A percentile compares a stretch with the other conserved stretches of the same genome.
These are phyloP conservation scores for Mallotus nudiflorus DNA, from an alignment of 345 rosid species.

Conservation along the genomic window DNA sequence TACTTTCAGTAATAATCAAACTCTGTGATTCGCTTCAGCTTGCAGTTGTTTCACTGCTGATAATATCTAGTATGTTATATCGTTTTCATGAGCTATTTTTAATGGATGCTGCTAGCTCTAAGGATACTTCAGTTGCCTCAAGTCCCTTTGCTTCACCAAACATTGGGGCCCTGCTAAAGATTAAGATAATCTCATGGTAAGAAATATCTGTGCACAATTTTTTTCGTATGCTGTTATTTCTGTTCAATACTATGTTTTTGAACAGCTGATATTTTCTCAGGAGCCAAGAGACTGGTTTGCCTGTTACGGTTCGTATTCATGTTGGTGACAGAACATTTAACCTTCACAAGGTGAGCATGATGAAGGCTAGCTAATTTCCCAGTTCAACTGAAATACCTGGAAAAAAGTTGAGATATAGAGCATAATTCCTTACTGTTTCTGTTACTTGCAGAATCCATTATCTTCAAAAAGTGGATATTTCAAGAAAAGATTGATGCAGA, in stretches of 20 bases:
- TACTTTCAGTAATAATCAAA: slow-evolving; percentile 17
- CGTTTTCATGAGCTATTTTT: slow-evolving; percentile 14
- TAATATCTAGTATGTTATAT: slow-evolving; percentile 1
- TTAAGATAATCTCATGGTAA: slow-evolving; percentile 56
- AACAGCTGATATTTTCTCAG: slow-evolving; percentile 18
- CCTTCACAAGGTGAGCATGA: slow-evolving; percentile 56
- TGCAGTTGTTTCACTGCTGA: background rate
- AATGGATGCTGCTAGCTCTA: slow-evolving; percentile 54
- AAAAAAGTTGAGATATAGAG: background rate
- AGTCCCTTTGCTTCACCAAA: slow-evolving; percentile 64
- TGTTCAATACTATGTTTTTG: background rate
- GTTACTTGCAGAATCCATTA: slow-evolving; percentile 52
- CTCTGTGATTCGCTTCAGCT: background rate
- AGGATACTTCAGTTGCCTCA: slow-evolving; percentile 48
- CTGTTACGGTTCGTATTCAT: slow-evolving; percentile 49
- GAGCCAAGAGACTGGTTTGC: slow-evolving; percentile 70
- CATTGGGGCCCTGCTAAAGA: slow-evolving; percentile 49
- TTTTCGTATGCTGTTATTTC: background rate
- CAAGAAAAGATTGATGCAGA: slow-evolving; percentile 43
- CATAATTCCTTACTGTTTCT: slow-evolving; percentile 1
- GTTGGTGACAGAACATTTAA: slow-evolving; percentile 46
- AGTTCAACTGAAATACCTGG: background rate
- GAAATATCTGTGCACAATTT: background rate
- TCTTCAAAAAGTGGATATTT: slow-evolving; percentile 71
- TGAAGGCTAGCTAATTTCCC: too few relatives aligned